Base-by-base conservation (phyloP, 1,284 basidiomycete genomes). In the Marasmius sp. region DNA sequence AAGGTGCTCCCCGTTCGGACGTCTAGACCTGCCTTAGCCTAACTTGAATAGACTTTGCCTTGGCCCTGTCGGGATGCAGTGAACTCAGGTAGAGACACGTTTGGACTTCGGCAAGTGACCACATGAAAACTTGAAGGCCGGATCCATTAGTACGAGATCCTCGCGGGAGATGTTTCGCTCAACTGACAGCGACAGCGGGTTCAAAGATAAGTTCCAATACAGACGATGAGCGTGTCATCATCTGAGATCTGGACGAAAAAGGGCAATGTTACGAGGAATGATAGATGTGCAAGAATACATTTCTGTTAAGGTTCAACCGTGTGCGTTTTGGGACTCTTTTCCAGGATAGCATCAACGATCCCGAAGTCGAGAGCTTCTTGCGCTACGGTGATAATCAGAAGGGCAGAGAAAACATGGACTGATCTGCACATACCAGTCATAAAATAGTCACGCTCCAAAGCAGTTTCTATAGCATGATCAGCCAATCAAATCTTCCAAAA, bases 381-480 rank as follows among this genome's bases (percentile, higher is more conserved):
- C 5, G 94, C 92, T 92, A 72, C 67, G 65, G 60, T 64, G 66
- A 63, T 67, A 64, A 70, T 8, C 62, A 65, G 70, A 66, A 56
- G 64, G 57, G 63, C 62, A 61, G 63, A 61, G 22, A 34, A 60
- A 58, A 60, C 59, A 60, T 56, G 61, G 9, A 38, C 52, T 18
- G 27, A 54, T 45, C 60, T 53, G 62, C 59, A 74, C 81, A 65
- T 67, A 90, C 91, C 89, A 57, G 93, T 95, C 89, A 97, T 91
- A 76, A 95, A 97, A 76, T 95, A 95, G 74, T 97, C 95, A 62
- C 95, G 85, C 77, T 97, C 95, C 64, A 97, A 77, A 39, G 94
- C 93, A 62, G 80, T 89, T 73, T 93, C 94, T 94, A 73, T 64
- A 70, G 61, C 64, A 64, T 52, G 54, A 62, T 60, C 60, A 57